phyloP scores from a whole-genome alignment of 352 stramenopile genomes.

The Globisporangium echinulatum region DNA sequence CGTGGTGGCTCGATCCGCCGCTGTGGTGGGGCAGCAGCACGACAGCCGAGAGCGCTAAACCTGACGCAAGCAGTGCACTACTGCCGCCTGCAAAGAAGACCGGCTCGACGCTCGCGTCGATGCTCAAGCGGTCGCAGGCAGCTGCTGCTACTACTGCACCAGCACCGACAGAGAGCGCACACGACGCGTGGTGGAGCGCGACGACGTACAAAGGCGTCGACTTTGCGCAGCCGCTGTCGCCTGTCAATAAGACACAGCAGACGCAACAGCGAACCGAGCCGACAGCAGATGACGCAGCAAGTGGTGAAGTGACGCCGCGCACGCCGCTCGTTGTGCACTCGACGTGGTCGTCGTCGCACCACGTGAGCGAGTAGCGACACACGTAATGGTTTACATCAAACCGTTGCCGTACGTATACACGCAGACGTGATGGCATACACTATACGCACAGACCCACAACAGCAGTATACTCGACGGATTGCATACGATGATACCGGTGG shows the following conservation, averaged over 20 bases:
- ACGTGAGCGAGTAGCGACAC: conserved; percentile 2
- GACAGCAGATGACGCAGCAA: too few relatives aligned
- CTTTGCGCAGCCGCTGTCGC: conserved; percentile 33
- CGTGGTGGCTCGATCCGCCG: conserved; percentile 62
- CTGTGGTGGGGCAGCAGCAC: conserved; percentile 44
- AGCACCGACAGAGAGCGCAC: conserved; percentile 9
- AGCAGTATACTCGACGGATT: background rate
- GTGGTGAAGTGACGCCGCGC: conserved; percentile 14
- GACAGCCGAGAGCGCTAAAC: background rate
- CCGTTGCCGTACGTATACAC: background rate
- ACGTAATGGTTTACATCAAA: background rate
- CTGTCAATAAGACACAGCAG: conserved; percentile 13
- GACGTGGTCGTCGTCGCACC: conserved; percentile 29
- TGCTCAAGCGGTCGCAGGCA: conserved; percentile 21
- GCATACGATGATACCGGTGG: background rate
- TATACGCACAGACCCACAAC: background rate
- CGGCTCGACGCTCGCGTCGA: conserved; percentile 14
- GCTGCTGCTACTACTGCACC: background rate
- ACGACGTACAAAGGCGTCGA: conserved; percentile 71
- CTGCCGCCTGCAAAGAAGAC: conserved; percentile 10
- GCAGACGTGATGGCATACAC: background rate
- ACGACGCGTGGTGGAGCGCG: conserved; percentile 62
- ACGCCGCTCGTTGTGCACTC: conserved; percentile 31
- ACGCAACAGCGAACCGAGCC: background rate
- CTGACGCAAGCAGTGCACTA: background rate